A percentile compares a stretch with the other conserved stretches of the same genome.
Evolutionary conservation across 1,139 yeast genomes (phyloP).

Genomic region (Blastobotrys capitulatus): DNA sequence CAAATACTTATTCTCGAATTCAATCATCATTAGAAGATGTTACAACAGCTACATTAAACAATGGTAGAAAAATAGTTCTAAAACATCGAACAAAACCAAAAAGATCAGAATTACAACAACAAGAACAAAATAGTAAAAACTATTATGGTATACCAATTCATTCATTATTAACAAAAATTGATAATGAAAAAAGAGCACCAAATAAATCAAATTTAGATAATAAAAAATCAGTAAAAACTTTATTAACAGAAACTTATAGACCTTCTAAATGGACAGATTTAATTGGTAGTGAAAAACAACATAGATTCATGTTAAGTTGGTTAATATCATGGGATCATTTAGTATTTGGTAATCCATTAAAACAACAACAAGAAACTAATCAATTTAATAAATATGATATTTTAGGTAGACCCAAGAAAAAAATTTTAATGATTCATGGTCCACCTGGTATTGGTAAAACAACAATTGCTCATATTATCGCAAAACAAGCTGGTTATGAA

Average conservation of each 20-base stretch:
- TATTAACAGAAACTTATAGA: constrained; percentile 74
- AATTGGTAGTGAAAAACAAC: constrained; percentile 76
- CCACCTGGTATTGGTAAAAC: constrained; percentile 98
- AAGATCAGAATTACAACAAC: neutral
- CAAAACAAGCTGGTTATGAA: constrained; percentile 75
- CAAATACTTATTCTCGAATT: neutral
- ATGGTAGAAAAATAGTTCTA: constrained; percentile 3
- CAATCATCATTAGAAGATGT: constrained; percentile 1
- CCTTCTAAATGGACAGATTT: constrained; percentile 68
- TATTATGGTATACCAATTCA: constrained; percentile 32
- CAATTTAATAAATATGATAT: constrained; percentile 15
- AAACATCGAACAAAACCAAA: neutral
- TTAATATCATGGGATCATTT: constrained; percentile 70
- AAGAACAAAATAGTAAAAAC: constrained; percentile 4
- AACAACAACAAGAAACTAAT: constrained; percentile 8
- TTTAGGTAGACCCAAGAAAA: constrained; percentile 55
- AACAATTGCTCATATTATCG: constrained; percentile 78
- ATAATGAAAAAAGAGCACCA: constrained; percentile 11
- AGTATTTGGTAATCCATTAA: constrained; percentile 48
- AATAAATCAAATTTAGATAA: neutral
- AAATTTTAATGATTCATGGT: constrained; percentile 73
- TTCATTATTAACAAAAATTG: constrained; percentile 20
- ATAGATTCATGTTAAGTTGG: constrained; percentile 72
- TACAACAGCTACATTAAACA: constrained; percentile 2
- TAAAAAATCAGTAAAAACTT: constrained; percentile 3